Percentiles rank a stretch among this genome's conserved stretches.
phyloP scores from a whole-genome alignment of 352 stramenopile species.

The Phytopythium vexans region DNA sequence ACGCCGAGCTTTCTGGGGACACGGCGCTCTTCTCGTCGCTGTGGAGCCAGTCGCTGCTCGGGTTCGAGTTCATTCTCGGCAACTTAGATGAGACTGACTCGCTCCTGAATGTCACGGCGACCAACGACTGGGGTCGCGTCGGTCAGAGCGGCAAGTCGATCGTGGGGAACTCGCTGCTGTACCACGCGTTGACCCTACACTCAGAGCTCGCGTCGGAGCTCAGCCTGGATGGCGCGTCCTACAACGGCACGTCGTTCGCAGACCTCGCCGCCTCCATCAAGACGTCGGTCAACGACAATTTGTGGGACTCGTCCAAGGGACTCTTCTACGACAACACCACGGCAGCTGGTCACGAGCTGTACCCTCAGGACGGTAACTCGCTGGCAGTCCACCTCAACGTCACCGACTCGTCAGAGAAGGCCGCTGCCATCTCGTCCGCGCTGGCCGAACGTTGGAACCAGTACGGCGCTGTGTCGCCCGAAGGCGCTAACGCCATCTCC shows the following conservation, averaged over 20 bases:
- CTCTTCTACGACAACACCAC: constrained; percentile 33
- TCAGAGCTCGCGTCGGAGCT: constrained; percentile 13
- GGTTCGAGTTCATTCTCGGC: constrained; percentile 26
- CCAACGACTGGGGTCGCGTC: constrained; percentile 26
- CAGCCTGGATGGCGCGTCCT: constrained; percentile 6
- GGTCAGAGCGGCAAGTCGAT: constrained; percentile 39
- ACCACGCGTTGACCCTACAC: constrained; percentile 17
- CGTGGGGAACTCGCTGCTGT: constrained; percentile 29
- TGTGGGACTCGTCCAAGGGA: constrained; percentile 22
- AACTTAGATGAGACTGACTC: constrained; percentile 22
- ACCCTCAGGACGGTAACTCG: constrained; percentile 30
- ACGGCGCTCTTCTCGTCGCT: constrained; percentile 10
- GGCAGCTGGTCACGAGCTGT: constrained; percentile 9
- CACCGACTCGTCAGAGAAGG: constrained; percentile 15
- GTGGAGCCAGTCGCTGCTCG: constrained; percentile 23
- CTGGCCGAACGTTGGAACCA: constrained; percentile 24
- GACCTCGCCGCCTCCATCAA: constrained; percentile 22
- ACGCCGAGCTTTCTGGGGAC: constrained; percentile 20
- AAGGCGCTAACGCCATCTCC: constrained; percentile 24
- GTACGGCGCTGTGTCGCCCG: constrained; percentile 25
- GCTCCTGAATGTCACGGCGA: constrained; percentile 21
- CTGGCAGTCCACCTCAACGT: constrained; percentile 31
- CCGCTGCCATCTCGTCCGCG: constrained; percentile 13
- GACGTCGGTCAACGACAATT: constrained; percentile 19
- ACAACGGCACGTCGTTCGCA: constrained; percentile 19